Base-by-base conservation (phyloP, 768 basidiomycete genomes). In the Sporobolomyces phaffii region DNA sequence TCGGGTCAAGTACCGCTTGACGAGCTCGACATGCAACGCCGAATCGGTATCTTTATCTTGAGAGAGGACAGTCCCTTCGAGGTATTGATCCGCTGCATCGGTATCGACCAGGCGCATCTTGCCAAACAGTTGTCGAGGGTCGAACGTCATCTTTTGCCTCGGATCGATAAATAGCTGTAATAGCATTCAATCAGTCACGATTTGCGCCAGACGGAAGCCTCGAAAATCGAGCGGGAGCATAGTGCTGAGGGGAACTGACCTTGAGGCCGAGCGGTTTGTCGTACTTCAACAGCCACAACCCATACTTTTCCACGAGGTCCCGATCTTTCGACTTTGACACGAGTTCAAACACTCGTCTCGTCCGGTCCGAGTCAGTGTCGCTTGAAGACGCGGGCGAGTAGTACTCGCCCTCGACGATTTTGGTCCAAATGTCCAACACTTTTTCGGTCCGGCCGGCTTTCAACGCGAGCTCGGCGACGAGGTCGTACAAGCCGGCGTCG, bases 111-210 rank as follows among this genome's bases (percentile, higher is more conserved):
- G 20, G n/a, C 53, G 31, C 62, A 74, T 50, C 64, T 56, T 60
- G n/a, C 22, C 50, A 22, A 72, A 64, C 24, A 72, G 31, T 43
- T 63, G 45, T 18, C 70, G 62, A n/a, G 69, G 64, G 43, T 72
- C 60, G 68, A 74, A 64, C 14, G 47, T 29, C 31, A 74, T 36
- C 1, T 62, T 61, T 28, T 70, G 70, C 28, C 67, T 69, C 24
- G 73, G 73, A 14, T 70, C 62, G 20, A 52, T 68, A 47, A 74
- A 65, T 29, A 74, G 62, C 68, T 72, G 52, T 2, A 17, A 15
- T 28, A 11, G 10, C 24, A 44, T 13, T 18, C 22, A 50, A 44
- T 14, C 28, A 49, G 17, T 7, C 8, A 29, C n/a, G n/a, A n/a
- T n/a, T n/a, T 7, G 10, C 1, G 22, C n/a, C 20, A 33, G 10